These are phyloP conservation scores for Lojkania enalia DNA, from an alignment of 2,329 filamentous ascomycete species.

Conservation along the genomic window DNA sequence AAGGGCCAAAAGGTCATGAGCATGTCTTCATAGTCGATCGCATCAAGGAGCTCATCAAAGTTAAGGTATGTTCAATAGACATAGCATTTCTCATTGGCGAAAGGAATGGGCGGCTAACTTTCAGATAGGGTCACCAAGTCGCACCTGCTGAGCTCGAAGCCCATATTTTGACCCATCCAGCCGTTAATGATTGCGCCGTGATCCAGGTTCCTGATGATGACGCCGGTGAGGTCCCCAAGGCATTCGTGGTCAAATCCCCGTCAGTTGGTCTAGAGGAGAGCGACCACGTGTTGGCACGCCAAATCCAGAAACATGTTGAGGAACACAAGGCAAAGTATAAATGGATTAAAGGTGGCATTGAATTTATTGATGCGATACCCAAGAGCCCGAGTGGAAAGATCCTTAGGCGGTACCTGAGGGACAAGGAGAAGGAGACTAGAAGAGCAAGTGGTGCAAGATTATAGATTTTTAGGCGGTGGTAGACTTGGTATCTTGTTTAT, in stretches of 20 bases:
- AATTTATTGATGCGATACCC: slow-evolving; percentile 52
- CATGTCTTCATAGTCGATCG: slow-evolving; percentile 86
- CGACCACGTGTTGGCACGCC: slow-evolving; percentile 53
- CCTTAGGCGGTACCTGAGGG: slow-evolving; percentile 49
- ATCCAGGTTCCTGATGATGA: slow-evolving; percentile 70
- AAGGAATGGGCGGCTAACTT: slow-evolving; percentile 2
- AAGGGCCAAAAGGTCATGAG: slow-evolving; percentile 67
- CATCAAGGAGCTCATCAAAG: slow-evolving; percentile 77
- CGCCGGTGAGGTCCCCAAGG: slow-evolving; percentile 66
- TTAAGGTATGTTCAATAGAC: slow-evolving; percentile 60
- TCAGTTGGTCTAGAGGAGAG: slow-evolving; percentile 56
- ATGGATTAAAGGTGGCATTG: slow-evolving; percentile 63
- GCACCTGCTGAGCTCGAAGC: slow-evolving; percentile 83
- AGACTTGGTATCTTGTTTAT: background rate
- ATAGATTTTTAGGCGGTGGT: slow-evolving; percentile 23
- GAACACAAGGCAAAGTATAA: slow-evolving; percentile 65
- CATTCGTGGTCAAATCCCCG: slow-evolving; percentile 63
- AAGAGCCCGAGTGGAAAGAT: slow-evolving; percentile 55
- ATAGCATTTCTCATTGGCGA: background rate
- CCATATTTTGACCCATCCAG: slow-evolving; percentile 72
- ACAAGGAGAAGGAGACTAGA: slow-evolving; percentile 42
- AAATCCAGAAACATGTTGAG: slow-evolving; percentile 63
- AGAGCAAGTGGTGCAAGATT: slow-evolving; percentile 45
- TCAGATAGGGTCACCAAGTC: slow-evolving; percentile 72
- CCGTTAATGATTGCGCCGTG: slow-evolving; percentile 78